These are phyloP conservation scores for Metarhizium brunneum DNA, from an alignment of 2,329 filamentous ascomycete species.

Conservation along the genomic window DNA sequence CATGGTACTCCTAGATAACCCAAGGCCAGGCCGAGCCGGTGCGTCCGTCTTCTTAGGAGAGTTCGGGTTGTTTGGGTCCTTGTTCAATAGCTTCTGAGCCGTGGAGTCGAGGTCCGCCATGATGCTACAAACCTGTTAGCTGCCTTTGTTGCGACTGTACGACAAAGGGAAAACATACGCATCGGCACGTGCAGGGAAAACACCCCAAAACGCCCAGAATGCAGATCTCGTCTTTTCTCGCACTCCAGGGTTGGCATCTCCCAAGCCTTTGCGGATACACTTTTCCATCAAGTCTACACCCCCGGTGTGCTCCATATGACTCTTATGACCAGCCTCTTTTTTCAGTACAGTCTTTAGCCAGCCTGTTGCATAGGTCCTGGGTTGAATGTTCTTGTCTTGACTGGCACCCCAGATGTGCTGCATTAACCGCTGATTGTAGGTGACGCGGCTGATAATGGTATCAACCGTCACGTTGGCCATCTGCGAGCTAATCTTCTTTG, in stretches of 20 bases:
- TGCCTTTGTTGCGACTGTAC: neutral
- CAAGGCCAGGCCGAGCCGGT: conserved; percentile 44
- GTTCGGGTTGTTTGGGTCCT: conserved; percentile 75
- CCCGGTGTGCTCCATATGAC: conserved; percentile 73
- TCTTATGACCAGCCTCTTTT: conserved; percentile 70
- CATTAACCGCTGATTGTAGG: conserved; percentile 72
- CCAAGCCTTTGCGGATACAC: conserved; percentile 79
- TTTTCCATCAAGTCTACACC: conserved; percentile 79
- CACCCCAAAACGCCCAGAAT: conserved; percentile 72
- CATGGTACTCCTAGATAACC: conserved; percentile 55
- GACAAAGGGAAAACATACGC: conserved; percentile 38
- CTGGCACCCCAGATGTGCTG: conserved; percentile 76
- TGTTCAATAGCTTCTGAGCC: conserved; percentile 70
- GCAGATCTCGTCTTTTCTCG: conserved; percentile 76
- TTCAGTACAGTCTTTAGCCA: conserved; percentile 81
- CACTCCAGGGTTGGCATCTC: conserved; percentile 82
- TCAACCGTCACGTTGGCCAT: conserved; percentile 76
- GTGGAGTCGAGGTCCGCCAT: conserved; percentile 70
- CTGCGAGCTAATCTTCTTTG: conserved; percentile 87
- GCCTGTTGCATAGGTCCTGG: conserved; percentile 65
- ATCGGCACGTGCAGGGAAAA: conserved; percentile 73
- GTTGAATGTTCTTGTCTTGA: conserved; percentile 89
- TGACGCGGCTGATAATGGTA: conserved; percentile 65
- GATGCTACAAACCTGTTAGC: conserved; percentile 44
- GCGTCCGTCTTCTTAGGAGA: conserved; percentile 43